Evolutionary conservation across 768 basidiomycete species (phyloP), one percentile per base, ranked within the genome.

Genomic region (Coprinopsis marcescibilis): DNA sequence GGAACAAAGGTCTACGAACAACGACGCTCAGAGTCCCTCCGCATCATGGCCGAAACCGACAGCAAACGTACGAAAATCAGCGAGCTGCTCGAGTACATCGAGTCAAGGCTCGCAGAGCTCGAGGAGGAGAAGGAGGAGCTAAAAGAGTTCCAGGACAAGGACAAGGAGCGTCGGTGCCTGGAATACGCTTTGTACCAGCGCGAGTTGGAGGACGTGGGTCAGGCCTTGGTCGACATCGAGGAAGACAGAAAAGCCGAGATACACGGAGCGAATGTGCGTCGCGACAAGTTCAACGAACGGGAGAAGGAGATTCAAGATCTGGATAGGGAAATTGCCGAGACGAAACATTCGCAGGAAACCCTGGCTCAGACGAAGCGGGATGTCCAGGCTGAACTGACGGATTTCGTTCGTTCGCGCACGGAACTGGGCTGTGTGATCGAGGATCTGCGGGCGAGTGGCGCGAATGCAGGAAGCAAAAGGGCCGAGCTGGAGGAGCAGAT

Each of bases 1-100:
- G 96, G 96, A 2, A 99, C 96, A 0, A 92, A 96, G 56, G 92
- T 98, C 1, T 99, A 99, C 59, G 96, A 99, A 66, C 88, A 95
- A 59, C 83, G 94, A 38, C 80, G 95, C 13, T 55, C 86, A 0
- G 96, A 99, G 61, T 93, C 89, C 3, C 71, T 94, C n/a, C 83
- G 89, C 45, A 93, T 98, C 61, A 96, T 98, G 89, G 80, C 90
- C 23, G 95, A 97, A 61, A 98, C 96, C 39, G 92, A 95, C 54
- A 76, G 86, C 3, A 97, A 97, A 58, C 83, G 92, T 7, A 71
- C 77, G 12, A 98, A 97, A 65, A 96, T 99, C 52, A 81, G 75
- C 56, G 94, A 97, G 54, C 68, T 96, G 8, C 75, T 97, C 15
- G 81, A 85, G 2, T 91, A 89, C 59, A 97, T 98, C 58, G 91